A percentile compares a stretch with the other conserved stretches of the same genome.
Evolutionary conservation across 495 filamentous ascomycete species (phyloP).

Genomic region (Hamigera avellanea): DNA sequence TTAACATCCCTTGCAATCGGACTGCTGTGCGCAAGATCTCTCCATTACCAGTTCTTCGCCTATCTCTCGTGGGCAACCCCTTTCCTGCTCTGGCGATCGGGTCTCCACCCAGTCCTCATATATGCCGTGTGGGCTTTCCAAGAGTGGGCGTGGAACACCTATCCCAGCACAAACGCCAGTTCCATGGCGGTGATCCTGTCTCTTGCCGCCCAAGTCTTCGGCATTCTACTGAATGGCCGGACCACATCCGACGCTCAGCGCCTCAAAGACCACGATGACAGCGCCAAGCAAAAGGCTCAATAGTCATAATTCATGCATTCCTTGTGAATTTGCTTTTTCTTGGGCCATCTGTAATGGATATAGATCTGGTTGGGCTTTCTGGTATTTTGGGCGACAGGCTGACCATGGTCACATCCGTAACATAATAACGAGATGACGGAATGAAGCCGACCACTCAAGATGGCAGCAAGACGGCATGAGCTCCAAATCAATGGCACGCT

Average conservation of each 20-base stretch:
- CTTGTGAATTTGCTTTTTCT: too few species aligned
- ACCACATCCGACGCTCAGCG: neutral
- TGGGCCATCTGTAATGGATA: too few species aligned
- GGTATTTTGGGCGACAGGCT: too few species aligned
- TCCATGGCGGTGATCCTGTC: conserved; percentile 65
- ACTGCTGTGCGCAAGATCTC: conserved; percentile 76
- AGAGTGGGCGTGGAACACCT: conserved; percentile 96
- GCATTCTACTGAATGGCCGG: conserved; percentile 18
- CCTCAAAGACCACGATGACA: too few species aligned
- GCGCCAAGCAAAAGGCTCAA: too few species aligned
- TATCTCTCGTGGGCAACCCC: conserved; percentile 89
- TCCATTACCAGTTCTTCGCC: conserved; percentile 97
- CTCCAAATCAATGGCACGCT: too few species aligned
- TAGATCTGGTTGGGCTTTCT: too few species aligned
- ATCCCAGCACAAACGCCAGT: conserved; percentile 76
- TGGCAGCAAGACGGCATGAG: neutral
- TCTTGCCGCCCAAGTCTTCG: conserved; percentile 51
- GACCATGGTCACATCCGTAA: too few species aligned
- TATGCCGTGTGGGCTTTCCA: conserved; percentile 69
- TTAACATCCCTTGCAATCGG: conserved; percentile 75
- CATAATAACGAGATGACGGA: too few species aligned
- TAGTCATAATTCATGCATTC: too few species aligned
- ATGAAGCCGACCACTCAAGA: too few species aligned
- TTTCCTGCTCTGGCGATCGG: conserved; percentile 77
- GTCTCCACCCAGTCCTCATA: conserved; percentile 60